Percentiles rank a stretch among this genome's conserved stretches.
Conservation (phyloP, 2,329 filamentous ascomycete species). For the Bipolaris bicolor region DNA sequence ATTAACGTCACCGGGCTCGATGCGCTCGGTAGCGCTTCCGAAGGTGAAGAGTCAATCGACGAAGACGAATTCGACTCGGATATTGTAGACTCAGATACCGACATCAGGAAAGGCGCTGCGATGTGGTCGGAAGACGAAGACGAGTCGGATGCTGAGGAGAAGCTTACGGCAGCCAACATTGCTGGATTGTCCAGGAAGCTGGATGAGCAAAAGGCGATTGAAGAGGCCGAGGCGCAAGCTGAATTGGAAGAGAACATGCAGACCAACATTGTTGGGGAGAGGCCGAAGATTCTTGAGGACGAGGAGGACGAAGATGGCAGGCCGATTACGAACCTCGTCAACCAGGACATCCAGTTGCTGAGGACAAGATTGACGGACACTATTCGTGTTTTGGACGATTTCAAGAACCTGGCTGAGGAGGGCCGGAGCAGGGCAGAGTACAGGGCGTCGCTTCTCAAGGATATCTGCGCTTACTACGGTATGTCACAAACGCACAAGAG, state of each 20-base stretch:
- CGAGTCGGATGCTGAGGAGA: constrained; percentile 86
- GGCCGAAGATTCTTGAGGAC: constrained; percentile 68
- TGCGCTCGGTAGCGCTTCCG: constrained; percentile 48
- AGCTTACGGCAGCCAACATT: constrained; percentile 93
- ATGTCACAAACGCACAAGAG: not conserved
- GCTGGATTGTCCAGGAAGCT: constrained; percentile 86
- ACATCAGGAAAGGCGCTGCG: constrained; percentile 54
- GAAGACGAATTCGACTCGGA: constrained; percentile 50
- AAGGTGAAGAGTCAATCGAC: constrained; percentile 48
- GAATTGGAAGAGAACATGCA: constrained; percentile 89
- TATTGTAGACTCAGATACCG: constrained; percentile 68
- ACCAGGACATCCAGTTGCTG: constrained; percentile 85
- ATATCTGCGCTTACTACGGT: constrained; percentile 92
- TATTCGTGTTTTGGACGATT: constrained; percentile 87
- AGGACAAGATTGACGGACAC: constrained; percentile 90
- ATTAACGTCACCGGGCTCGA: constrained; percentile 49
- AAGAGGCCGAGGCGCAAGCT: constrained; percentile 81
- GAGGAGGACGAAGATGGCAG: constrained; percentile 65
- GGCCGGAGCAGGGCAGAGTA: constrained; percentile 87
- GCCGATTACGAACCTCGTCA: constrained; percentile 66
- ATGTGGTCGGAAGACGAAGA: constrained; percentile 98
- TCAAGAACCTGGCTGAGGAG: constrained; percentile 79
- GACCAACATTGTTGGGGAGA: constrained; percentile 82
- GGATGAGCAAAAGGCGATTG: constrained; percentile 75
- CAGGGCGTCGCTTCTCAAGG: constrained; percentile 81